Conservation (phyloP, 2,329 filamentous ascomycete species). For the Trichoderma semiorbis region DNA sequence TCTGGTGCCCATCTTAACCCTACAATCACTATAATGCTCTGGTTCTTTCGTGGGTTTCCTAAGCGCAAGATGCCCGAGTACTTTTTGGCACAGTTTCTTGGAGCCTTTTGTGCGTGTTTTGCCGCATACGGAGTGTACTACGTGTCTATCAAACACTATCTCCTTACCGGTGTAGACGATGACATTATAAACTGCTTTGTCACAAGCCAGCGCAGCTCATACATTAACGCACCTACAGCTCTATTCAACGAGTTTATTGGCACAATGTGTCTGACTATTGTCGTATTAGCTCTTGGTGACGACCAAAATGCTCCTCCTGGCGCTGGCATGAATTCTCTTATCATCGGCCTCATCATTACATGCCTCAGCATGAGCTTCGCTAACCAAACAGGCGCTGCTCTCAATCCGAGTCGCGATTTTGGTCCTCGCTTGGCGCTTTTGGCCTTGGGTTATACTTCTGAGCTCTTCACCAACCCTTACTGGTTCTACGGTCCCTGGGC, state of each 20-base stretch:
- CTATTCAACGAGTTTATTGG: background rate
- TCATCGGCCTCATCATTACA: background rate
- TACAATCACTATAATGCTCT: background rate
- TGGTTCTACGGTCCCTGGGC: background rate
- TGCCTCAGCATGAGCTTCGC: background rate
- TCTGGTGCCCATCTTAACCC: background rate
- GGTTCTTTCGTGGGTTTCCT: conserved; percentile 2
- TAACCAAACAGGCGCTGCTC: background rate
- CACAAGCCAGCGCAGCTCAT: background rate
- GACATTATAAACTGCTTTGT: conserved; percentile 4
- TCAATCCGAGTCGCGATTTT: background rate
- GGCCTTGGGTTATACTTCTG: background rate
- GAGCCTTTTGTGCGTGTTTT: conserved; percentile 3
- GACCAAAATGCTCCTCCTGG: background rate
- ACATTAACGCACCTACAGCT: background rate
- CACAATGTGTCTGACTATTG: background rate
- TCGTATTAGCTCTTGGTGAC: background rate
- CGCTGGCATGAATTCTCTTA: background rate
- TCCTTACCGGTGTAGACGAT: background rate
- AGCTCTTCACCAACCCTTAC: background rate
- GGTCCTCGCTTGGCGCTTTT: background rate
- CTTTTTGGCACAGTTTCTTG: background rate
- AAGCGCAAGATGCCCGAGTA: conserved; percentile 7
- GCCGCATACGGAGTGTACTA: background rate
- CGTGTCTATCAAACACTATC: conserved; percentile 4